Conservation (phyloP, 1,284 basidiomycete genomes). For the Paramarasmius palmivorus region DNA sequence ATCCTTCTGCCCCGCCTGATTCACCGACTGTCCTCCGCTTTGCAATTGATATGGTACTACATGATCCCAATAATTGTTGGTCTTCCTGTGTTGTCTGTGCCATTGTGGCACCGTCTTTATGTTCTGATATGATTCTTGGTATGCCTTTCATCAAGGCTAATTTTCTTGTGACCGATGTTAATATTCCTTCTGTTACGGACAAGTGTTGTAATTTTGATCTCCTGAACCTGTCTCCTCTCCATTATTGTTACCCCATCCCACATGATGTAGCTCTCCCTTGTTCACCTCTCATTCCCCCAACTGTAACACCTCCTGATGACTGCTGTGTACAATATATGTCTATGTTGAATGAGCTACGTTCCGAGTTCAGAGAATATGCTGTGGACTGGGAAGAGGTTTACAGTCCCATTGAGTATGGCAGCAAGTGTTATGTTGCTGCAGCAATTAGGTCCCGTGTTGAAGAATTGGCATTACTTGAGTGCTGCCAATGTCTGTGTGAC, state of each 20-base stretch:
- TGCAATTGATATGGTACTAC: not conserved
- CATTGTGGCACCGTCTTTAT: slow-evolving; percentile 6
- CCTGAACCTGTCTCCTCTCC: slow-evolving; percentile 11
- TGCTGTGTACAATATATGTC: not conserved
- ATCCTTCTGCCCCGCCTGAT: not conserved
- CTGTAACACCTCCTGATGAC: not conserved
- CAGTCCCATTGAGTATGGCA: not conserved
- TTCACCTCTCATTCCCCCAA: not conserved
- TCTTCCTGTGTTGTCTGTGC: slow-evolving; percentile 2
- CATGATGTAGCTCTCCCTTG: too few relatives aligned
- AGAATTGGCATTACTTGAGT: slow-evolving; percentile 9
- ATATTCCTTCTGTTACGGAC: slow-evolving; percentile 21
- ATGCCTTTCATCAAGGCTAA: slow-evolving; percentile 25
- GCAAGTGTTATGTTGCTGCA: slow-evolving; percentile 12
- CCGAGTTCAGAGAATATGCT: not conserved
- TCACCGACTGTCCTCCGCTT: not conserved
- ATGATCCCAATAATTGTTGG: slow-evolving; percentile 1
- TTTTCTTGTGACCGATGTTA: slow-evolving; percentile 24
- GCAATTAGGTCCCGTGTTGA: slow-evolving; percentile 17
- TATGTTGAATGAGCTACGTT: not conserved
- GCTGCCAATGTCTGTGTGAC: slow-evolving; percentile 6
- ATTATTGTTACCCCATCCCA: not conserved
- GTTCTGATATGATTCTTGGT: slow-evolving; percentile 24
- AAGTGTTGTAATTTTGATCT: slow-evolving; percentile 24
- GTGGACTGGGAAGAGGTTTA: not conserved